A percentile compares a stretch with the other conserved stretches of the same genome.
Conservation (phyloP, 108 stramenopile genomes). For the Hondaea fermentalgiana region DNA sequence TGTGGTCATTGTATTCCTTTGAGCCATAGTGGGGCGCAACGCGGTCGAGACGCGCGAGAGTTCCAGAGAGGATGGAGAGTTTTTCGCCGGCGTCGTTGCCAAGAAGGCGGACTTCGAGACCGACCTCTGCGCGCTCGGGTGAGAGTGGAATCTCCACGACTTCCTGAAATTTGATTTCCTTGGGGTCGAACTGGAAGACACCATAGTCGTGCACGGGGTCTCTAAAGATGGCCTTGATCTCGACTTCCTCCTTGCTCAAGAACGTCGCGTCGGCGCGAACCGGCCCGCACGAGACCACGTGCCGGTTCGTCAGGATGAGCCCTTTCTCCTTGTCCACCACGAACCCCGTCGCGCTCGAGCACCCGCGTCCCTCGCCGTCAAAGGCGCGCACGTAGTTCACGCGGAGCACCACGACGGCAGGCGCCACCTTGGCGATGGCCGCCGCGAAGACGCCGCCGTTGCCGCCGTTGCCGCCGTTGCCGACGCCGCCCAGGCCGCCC, state of each 20-base stretch:
- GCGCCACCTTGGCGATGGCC: not conserved
- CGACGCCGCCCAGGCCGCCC: not conserved
- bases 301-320: conserved; percentile 45
- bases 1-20: conserved; percentile 35
- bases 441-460: not conserved
- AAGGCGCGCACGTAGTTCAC: conserved; percentile 11
- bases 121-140: conserved; percentile 36
- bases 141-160: conserved; percentile 31
- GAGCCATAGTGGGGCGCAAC: conserved; percentile 32
- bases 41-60: conserved; percentile 43
- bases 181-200: conserved; percentile 35
- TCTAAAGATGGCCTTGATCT: conserved; percentile 31
- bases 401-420: conserved; percentile 21
- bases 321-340: conserved; percentile 27
- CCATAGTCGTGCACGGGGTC: conserved; percentile 50
- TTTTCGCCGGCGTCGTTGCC: conserved; percentile 52
- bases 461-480: not conserved
- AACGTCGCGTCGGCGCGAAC: conserved; percentile 36
- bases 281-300: conserved; percentile 40
- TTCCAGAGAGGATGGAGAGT: conserved; percentile 37
- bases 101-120: conserved; percentile 41
- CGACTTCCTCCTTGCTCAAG: conserved; percentile 46
- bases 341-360: conserved; percentile 22
- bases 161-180: conserved; percentile 32
- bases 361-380: conserved; percentile 1